Evolutionary conservation across 306 rosid genomes (phyloP).

Genomic region (Glycyrrhiza uralensis): DNA sequence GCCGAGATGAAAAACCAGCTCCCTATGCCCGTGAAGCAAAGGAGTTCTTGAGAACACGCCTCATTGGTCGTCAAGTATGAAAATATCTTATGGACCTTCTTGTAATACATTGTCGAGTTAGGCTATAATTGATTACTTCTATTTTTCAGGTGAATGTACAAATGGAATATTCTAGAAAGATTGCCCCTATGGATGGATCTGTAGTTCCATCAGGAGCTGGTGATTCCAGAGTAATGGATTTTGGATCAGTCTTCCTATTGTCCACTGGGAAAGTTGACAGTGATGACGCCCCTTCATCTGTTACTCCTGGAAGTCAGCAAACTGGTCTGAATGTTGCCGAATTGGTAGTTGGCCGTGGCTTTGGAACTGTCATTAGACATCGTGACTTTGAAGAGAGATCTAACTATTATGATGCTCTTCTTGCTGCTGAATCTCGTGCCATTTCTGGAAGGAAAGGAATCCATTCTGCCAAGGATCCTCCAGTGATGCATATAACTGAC

Average conservation of each 20-base stretch:
- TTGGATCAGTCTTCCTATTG: conserved; percentile 72
- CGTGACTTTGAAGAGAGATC: conserved; percentile 97
- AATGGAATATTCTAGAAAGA: conserved; percentile 90
- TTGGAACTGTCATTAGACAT: conserved; percentile 83
- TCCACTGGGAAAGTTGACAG: conserved; percentile 56
- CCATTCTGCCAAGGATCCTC: conserved; percentile 91
- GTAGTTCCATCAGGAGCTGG: conserved; percentile 43
- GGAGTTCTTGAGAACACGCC: conserved; percentile 86
- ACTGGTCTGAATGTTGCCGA: conserved; percentile 71
- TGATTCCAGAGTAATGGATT: conserved; percentile 88
- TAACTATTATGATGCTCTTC: conserved; percentile 83
- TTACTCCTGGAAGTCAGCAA: conserved; percentile 48
- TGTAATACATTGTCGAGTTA: neutral
- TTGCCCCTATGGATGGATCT: conserved; percentile 55
- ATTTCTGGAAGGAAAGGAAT: conserved; percentile 66
- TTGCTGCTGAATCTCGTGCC: conserved; percentile 87
- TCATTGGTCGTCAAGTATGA: conserved; percentile 80
- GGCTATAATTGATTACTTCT: neutral
- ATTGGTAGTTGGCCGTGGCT: conserved; percentile 73
- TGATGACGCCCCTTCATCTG: conserved; percentile 53
- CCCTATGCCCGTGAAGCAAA: conserved; percentile 98
- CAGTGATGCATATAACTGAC: conserved; percentile 91
- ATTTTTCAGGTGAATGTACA: conserved; percentile 72
- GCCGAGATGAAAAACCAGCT: conserved; percentile 89
- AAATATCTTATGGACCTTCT: neutral